Evolutionary conservation across 129 eudicot genomes (phyloP).

Genomic region (Gnaphalium uliginosum): DNA sequence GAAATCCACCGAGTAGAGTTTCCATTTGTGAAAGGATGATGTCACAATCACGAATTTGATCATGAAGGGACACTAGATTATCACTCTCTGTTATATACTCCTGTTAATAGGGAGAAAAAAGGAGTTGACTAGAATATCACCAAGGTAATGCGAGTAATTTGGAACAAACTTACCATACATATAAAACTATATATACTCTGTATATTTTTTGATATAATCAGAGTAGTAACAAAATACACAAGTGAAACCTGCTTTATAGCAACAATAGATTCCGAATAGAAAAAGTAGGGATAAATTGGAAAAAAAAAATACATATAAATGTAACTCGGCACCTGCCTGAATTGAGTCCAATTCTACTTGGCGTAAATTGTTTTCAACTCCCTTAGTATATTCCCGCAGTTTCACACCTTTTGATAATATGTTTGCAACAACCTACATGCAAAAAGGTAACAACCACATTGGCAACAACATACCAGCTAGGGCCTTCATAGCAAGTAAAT

Average conservation of each 20-base stretch:
- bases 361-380: slow-evolving; percentile 91
- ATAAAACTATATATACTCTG: too few species aligned
- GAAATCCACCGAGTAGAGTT: slow-evolving; percentile 89
- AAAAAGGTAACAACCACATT: slow-evolving; percentile 24
- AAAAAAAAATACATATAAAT: slow-evolving; percentile 18
- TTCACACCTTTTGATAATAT: slow-evolving; percentile 88
- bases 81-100: slow-evolving; percentile 98
- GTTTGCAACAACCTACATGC: slow-evolving; percentile 75
- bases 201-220: too few species aligned
- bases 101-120: slow-evolving; percentile 45
- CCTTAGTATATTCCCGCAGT: slow-evolving; percentile 90
- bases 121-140: slow-evolving; percentile 12
- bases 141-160: background rate
- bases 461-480: slow-evolving; percentile 12
- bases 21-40: slow-evolving; percentile 93
- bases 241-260: slow-evolving; percentile 4
- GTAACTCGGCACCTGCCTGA: slow-evolving; percentile 57
- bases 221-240: slow-evolving; percentile 1
- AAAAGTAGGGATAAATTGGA: background rate
- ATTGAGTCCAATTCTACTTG: slow-evolving; percentile 90
- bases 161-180: background rate
- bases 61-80: slow-evolving; percentile 93
- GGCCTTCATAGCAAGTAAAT: slow-evolving; percentile 15
- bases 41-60: slow-evolving; percentile 97
- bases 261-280: background rate